Evolutionary conservation across 306 rosid species (phyloP), one percentile per base, ranked within the genome.

Genomic region (Dryas alaskensis): DNA sequence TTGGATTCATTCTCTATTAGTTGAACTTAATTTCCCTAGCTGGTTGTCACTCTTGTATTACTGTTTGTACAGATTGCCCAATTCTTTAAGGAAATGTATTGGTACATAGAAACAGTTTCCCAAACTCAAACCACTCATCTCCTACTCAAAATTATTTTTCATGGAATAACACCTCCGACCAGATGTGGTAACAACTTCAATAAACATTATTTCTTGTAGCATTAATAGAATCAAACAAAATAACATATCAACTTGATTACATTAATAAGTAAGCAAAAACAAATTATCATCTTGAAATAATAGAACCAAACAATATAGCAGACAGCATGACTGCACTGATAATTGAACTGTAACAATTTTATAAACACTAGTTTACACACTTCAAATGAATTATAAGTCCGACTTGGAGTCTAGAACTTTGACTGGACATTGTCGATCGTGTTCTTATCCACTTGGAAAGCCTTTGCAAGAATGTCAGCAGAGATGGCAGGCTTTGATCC

Each of bases 401-500:
- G 19, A 65, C 13, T 40, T 40, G 51, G 4, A 5, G 4, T 57
- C 72, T 77, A 77, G 47, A 81, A 77, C 66, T 81, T 77, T 42
- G 76, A 42, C 62, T 81, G 81, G 10, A 76, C 58, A 51, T 60
- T 57, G 49, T 53, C 17, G 10, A 76, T 19, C 44, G 45, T 67
- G 49, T 48, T 54, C 49, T 65, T 39, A 6, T 81, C 81, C 25
- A 80, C 69, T 12, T 76, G 81, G 60, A 76, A 81, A 53, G 81
- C 77, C 37, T 42, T 81, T 5, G 69, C 72, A 66, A 76, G 57
- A 73, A 81, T 43, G 25, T 73, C 69, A 5, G 40, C 72, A 5
- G 58, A 43, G 16, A 77, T 72, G 31, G 61, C 72, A 1, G 81
- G 79, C 8, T 50, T 74, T 12, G 85, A 77, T 22, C 82, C 85